Percentiles rank a stretch among this genome's conserved stretches.
Evolutionary conservation across 495 filamentous ascomycete genomes (phyloP).

Genomic region (Penicillium argentinense): DNA sequence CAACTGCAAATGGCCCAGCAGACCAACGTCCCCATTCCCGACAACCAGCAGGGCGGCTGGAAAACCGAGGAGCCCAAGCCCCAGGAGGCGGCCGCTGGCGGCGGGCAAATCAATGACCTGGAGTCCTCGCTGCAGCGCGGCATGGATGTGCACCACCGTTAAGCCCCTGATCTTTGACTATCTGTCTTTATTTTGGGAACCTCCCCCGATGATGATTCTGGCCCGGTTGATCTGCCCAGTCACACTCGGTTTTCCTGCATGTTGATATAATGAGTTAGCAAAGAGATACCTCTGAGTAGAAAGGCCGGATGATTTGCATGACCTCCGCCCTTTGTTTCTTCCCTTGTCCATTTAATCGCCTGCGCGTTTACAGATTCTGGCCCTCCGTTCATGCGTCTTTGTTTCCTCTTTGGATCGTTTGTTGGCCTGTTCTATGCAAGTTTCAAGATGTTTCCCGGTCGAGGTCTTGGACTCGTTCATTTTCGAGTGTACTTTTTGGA

Average conservation of each 20-base stretch:
- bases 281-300: conserved; percentile 25
- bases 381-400: background rate
- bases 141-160: conserved; percentile 57
- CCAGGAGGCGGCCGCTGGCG: conserved; percentile 67
- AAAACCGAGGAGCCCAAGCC: conserved; percentile 82
- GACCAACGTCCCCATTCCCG: conserved; percentile 71
- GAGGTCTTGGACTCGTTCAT: background rate
- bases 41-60: conserved; percentile 66
- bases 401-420: background rate
- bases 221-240: conserved; percentile 4
- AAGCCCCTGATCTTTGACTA: conserved; percentile 8
- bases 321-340: conserved; percentile 3
- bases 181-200: conserved; percentile 1
- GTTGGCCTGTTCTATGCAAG: conserved; percentile 1
- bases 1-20: conserved; percentile 43
- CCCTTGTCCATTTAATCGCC: background rate
- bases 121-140: conserved; percentile 86
- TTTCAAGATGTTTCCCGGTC: background rate
- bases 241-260: conserved; percentile 15
- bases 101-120: conserved; percentile 56
- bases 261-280: conserved; percentile 29
- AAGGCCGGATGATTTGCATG: conserved; percentile 15
- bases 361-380: too few relatives aligned
- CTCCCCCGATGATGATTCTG: background rate
- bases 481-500: conserved; percentile 4